Base-by-base conservation (phyloP, 495 filamentous ascomycete species). In the Xylaria castorea region DNA sequence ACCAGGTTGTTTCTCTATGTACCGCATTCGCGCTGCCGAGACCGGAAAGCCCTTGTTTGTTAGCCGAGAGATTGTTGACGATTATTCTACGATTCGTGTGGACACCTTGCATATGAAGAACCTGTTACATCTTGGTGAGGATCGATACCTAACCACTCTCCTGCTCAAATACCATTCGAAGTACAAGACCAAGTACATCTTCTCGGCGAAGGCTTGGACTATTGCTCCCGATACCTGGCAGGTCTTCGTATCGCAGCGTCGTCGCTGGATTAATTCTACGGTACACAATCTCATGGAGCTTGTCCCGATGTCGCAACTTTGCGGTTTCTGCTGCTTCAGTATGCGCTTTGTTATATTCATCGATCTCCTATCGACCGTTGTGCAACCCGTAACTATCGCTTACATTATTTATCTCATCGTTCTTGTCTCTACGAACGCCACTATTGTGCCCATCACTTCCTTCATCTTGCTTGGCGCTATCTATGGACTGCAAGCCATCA, bases 41-140 rank as follows among this genome's bases (percentile, higher is more conserved):
- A 92, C 90, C 18, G 95, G 94, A 74, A 98, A 97, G 81, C 96
- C 96, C 9, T 86, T 99, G 46, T 98, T 99, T 81, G 94, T 99
- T 77, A 96, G 93, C 83, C 88, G 90, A 55, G 95, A 98, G 77
- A 87, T 99, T 42, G 87, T 97, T 30, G 92, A 97, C 11, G 84
- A 87, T 32, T 99, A 99, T 79, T 83, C 92, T 0, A 92, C 95
- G 65, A 96, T 97, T 76, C 93, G 94, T 67, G 97, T 99, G 68
- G 96, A 99, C 79, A 99, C 96, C 1, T 89, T 99, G 27, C 96
- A 99, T 81, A 97, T 96, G 93, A 99, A 99, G 87, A 99, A 99
- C 76, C 83, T 99, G 79, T 87, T 99, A 60, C 95, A 97, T 77
- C 88, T 99, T 27, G 93, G 93, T 79, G 95, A 98, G 78, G 95